Base-by-base conservation (phyloP, 1,284 basidiomycete species). In the Rhodotorula mucilaginosa region DNA sequence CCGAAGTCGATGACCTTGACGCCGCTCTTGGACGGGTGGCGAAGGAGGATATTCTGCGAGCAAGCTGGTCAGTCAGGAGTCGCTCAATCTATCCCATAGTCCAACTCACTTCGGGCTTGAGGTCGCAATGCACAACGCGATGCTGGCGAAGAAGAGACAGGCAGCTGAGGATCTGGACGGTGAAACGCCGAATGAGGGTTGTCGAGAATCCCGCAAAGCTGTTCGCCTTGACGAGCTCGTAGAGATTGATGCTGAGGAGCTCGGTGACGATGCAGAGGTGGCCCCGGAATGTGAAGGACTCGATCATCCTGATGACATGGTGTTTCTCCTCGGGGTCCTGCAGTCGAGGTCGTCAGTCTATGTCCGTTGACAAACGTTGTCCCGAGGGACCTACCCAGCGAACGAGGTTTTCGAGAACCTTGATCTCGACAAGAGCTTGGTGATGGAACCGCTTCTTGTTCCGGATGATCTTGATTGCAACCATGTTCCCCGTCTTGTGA, bases 1-100 rank as follows among this genome's bases (percentile, higher is more conserved):
- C 97, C 97, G 81, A 99, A 99, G 82, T 99, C 97, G 78, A 99
- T 99, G 72, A 98, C 94, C 82, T 97, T 98, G 82, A 99, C 92
- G 5, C 89, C 93, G 79, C 93, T 97, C 85, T 94, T 97, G 18
- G 91, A 89, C 21, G 97, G 97, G 82, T 99, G 96, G 67, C 89
- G 89, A 61, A 99, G 84, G 10, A 99, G 84, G 58, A 99, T 93
- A 79, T 99, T 99, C 92, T 96, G 75, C 39, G 6, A 8, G 46
- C 3, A 21, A 10, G 64, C 29, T 49, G 58, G 31, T 52, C 26
- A 59, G 31, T 2, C 15, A 21, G 0, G 34, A 5, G 13, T 16
- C 12, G 15, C 16, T 19, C 49, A 18, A 48, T 56, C 21, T 34
- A 18, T 19, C 54, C 59, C 31, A 51, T 23, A 48, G 44, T 58